These are phyloP conservation scores for Aspergillus japonicus DNA, from an alignment of 2,329 filamentous ascomycete genomes.

Conservation along the genomic window DNA sequence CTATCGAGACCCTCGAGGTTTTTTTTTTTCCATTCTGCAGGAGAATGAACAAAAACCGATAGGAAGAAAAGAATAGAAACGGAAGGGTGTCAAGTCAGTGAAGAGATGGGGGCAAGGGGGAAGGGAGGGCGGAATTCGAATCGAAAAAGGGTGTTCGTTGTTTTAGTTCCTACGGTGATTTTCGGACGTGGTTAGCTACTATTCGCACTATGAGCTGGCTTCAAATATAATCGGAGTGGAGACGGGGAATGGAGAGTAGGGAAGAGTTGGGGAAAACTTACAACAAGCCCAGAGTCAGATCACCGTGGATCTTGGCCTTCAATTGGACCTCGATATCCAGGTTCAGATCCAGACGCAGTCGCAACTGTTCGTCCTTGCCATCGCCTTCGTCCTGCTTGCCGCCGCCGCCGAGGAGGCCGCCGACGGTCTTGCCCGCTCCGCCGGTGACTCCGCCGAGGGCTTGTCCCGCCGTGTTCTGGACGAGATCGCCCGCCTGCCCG, in stretches of 20 bases:
- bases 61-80: background rate
- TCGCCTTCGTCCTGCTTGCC: background rate
- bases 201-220: background rate
- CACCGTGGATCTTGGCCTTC: constrained; percentile 82
- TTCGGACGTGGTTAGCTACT: background rate
- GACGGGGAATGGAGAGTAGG: background rate
- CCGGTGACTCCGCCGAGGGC: background rate
- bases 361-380: constrained; percentile 30
- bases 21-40: background rate
- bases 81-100: too few species aligned
- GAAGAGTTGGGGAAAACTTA: constrained; percentile 49
- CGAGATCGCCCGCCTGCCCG: background rate
- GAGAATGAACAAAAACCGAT: background rate
- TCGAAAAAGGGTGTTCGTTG: too few species aligned
- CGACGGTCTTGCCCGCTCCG: background rate
- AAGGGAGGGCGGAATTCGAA: too few species aligned
- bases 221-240: background rate
- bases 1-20: background rate
- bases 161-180: background rate
- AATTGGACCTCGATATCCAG: constrained; percentile 81
- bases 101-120: too few species aligned
- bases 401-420: background rate
- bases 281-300: constrained; percentile 75
- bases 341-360: constrained; percentile 72
- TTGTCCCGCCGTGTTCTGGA: background rate